Evolutionary conservation across 2,329 filamentous ascomycete genomes (phyloP).

Genomic region (Neonectria ditissima): DNA sequence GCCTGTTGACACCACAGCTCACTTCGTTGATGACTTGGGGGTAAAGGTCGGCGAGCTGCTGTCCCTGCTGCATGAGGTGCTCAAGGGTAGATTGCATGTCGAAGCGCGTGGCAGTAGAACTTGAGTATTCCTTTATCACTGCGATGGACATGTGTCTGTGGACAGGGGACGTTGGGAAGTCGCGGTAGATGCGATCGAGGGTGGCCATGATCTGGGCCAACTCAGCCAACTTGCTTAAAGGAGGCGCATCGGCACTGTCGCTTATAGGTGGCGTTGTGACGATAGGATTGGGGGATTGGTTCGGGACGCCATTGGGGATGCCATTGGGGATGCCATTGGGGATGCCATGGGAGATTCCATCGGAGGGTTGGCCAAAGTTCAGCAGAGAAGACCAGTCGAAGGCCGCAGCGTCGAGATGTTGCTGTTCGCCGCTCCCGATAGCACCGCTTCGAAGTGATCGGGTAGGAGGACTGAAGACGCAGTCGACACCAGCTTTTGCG

Average conservation of each 20-base stretch:
- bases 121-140: conserved; percentile 39
- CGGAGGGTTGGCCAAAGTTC: conserved; percentile 24
- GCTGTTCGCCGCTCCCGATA: background rate
- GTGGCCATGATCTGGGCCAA: conserved; percentile 38
- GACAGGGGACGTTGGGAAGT: conserved; percentile 18
- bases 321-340: background rate
- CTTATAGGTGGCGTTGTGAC: conserved; percentile 26
- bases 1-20: background rate
- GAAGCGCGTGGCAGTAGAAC: conserved; percentile 40
- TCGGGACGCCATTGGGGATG: background rate
- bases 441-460: conserved; percentile 33
- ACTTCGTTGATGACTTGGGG: conserved; percentile 43
- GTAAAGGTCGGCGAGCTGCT: conserved; percentile 53
- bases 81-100: conserved; percentile 48
- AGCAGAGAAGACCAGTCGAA: conserved; percentile 42
- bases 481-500: conserved; percentile 53
- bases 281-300: background rate
- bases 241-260: conserved; percentile 5
- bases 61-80: conserved; percentile 49
- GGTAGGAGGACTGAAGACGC: conserved; percentile 57
- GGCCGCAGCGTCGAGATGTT: conserved; percentile 17
- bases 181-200: conserved; percentile 39
- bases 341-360: background rate
- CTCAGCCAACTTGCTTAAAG: conserved; percentile 21
- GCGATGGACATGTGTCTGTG: conserved; percentile 40